Percentiles rank a stretch among this genome's conserved stretches.
These are phyloP conservation scores for Exophiala calicioides DNA, from an alignment of 2,329 filamentous ascomycete genomes.

Conservation along the genomic window DNA sequence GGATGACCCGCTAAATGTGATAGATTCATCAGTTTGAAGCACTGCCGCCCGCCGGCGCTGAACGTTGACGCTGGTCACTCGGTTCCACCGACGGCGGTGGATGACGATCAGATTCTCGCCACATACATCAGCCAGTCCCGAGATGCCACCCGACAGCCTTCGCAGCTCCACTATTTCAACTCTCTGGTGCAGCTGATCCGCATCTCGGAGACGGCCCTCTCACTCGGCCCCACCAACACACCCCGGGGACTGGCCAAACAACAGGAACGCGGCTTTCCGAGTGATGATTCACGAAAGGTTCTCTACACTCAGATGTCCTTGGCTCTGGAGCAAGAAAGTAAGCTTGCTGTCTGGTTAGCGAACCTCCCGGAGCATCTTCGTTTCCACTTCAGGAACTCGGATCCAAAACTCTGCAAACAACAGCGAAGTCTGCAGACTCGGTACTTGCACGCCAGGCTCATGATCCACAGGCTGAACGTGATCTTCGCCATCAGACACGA, in stretches of 20 bases:
- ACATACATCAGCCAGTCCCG: neutral
- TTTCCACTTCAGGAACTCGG: neutral
- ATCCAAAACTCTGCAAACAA: constrained; percentile 8
- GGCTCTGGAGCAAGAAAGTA: constrained; percentile 11
- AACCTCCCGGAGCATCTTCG: constrained; percentile 1
- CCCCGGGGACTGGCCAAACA: neutral
- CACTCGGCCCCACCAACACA: neutral
- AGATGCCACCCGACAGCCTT: neutral
- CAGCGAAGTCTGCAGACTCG: constrained; percentile 8
- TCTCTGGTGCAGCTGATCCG: constrained; percentile 8
- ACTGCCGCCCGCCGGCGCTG: constrained; percentile 2
- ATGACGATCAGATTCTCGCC: constrained; percentile 1
- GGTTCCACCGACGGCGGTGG: neutral
- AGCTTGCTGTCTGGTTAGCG: constrained; percentile 2
- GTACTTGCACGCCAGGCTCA: constrained; percentile 7
- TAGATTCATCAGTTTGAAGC: constrained; percentile 2
- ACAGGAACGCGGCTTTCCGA: neutral
- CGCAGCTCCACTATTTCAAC: neutral
- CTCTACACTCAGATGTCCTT: constrained; percentile 7
- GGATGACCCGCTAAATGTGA: neutral
- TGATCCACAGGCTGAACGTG: constrained; percentile 8
- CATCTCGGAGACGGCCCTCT: constrained; percentile 6
- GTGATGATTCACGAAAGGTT: neutral
- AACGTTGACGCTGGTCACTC: constrained; percentile 1
- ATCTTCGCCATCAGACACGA: neutral